These are phyloP conservation scores for Blastobotrys illinoisensis DNA, from an alignment of 1,139 yeast species.

Conservation along the genomic window DNA sequence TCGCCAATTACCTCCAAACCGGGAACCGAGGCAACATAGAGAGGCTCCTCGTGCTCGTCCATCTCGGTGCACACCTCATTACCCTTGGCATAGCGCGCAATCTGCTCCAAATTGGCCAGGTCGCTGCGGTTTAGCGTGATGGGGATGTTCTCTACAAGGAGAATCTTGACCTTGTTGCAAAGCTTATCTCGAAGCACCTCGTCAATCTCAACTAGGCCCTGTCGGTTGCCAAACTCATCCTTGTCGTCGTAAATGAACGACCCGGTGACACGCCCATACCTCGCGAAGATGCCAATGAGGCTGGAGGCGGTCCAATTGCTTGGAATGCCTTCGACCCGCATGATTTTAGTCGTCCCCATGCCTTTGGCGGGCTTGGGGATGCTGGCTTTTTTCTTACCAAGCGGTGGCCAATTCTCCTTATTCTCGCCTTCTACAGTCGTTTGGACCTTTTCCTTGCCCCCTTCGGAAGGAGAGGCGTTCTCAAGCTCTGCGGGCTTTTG, in stretches of 20 bases:
- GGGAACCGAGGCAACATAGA: neutral
- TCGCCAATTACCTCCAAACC: neutral
- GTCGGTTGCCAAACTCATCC: conserved; percentile 15
- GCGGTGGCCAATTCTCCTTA: neutral
- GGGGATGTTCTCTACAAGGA: conserved; percentile 4
- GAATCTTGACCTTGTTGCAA: conserved; percentile 3
- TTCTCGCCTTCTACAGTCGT: neutral
- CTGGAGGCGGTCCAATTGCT: conserved; percentile 17
- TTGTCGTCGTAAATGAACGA: conserved; percentile 18
- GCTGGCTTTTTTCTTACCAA: neutral
- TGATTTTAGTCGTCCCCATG: conserved; percentile 8
- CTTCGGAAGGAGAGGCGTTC: too few relatives aligned
- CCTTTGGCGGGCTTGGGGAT: neutral
- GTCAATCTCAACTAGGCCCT: conserved; percentile 18
- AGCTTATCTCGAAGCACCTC: conserved; percentile 5
- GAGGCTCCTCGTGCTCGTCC: neutral
- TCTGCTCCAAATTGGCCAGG: neutral
- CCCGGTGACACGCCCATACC: conserved; percentile 13
- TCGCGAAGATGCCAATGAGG: conserved; percentile 15
- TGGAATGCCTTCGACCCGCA: conserved; percentile 19
- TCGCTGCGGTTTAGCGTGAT: conserved; percentile 8
- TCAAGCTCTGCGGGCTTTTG: neutral
- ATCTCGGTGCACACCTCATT: neutral
- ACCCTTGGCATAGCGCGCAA: neutral
- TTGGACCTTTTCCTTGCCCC: neutral